These are phyloP conservation scores for Aeminium ludgeri DNA, from an alignment of 495 filamentous ascomycete species.

Conservation along the genomic window DNA sequence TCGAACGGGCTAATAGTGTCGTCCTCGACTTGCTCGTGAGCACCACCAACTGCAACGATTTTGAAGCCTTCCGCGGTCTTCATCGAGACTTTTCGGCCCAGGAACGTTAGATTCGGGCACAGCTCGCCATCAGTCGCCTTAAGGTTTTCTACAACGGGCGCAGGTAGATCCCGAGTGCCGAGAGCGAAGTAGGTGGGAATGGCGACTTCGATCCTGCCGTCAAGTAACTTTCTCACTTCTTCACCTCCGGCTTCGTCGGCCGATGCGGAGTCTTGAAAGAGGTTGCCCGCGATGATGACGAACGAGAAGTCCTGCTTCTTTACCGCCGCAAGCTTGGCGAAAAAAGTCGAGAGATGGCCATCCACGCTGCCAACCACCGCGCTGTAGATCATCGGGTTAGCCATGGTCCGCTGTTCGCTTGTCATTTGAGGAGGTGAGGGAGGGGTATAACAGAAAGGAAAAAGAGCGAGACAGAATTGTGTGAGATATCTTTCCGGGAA, in stretches of 20 bases:
- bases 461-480: no score
- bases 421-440: neutral
- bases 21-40: constrained; percentile 32
- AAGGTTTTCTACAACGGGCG: constrained; percentile 49
- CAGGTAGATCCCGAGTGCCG: constrained; percentile 50
- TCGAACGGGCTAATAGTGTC: constrained; percentile 45
- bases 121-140: constrained; percentile 60
- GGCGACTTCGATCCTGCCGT: constrained; percentile 51
- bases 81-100: constrained; percentile 66
- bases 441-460: no score
- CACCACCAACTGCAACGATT: constrained; percentile 66
- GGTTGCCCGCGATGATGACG: constrained; percentile 65
- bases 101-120: constrained; percentile 71
- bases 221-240: constrained; percentile 46
- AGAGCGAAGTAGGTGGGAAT: constrained; percentile 78
- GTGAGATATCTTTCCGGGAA: no score
- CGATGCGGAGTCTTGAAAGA: constrained; percentile 37
- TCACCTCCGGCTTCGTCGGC: constrained; percentile 33
- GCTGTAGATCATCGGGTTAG: constrained; percentile 34
- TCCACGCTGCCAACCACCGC: constrained; percentile 66
- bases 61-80: constrained; percentile 82
- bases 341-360: constrained; percentile 53
- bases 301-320: constrained; percentile 83
- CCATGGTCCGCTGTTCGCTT: constrained; percentile 6
- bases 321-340: constrained; percentile 59